phyloP scores from a whole-genome alignment of 2,329 filamentous ascomycete species.

The Calonectria hongkongensis region DNA sequence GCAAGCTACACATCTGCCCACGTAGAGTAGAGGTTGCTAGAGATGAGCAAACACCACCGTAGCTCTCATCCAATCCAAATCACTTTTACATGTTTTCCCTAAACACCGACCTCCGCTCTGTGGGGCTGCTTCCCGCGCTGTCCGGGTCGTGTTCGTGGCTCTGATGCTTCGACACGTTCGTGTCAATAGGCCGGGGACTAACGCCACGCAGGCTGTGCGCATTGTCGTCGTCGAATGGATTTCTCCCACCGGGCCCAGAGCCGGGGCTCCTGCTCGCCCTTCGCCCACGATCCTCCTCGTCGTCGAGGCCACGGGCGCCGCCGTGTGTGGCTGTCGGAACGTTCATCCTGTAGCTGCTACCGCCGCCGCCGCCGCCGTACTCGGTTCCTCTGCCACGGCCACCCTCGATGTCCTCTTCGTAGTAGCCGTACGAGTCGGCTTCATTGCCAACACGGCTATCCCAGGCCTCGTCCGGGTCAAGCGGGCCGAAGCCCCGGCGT shows the following conservation, averaged over 20 bases:
- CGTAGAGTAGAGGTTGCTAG: neutral
- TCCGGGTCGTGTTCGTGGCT: slow-evolving; percentile 56
- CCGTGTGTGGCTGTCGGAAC: slow-evolving; percentile 61
- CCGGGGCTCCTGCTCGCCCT: slow-evolving; percentile 66
- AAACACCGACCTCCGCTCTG: slow-evolving; percentile 82
- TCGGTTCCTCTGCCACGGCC: slow-evolving; percentile 58
- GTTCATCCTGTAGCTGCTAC: slow-evolving; percentile 70
- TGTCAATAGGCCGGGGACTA: slow-evolving; percentile 83
- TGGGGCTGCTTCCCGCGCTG: slow-evolving; percentile 73
- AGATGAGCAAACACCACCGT: slow-evolving; percentile 1
- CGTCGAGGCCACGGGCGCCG: slow-evolving; percentile 46
- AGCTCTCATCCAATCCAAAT: slow-evolving; percentile 7
- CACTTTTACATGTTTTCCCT: slow-evolving; percentile 77
- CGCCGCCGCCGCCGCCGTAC: slow-evolving; percentile 56
- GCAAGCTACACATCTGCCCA: slow-evolving; percentile 27
- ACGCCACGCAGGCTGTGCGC: slow-evolving; percentile 81
- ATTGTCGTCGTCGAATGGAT: slow-evolving; percentile 84
- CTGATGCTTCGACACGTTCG: slow-evolving; percentile 58
- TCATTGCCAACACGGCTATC: slow-evolving; percentile 86
- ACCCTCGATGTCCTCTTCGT: slow-evolving; percentile 75
- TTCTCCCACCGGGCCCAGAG: slow-evolving; percentile 59
- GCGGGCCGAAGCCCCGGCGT: slow-evolving; percentile 77
- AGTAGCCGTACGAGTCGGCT: slow-evolving; percentile 80
- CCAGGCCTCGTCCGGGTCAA: slow-evolving; percentile 92
- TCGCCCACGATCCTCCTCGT: slow-evolving; percentile 63